These are phyloP conservation scores for Tilletia setariae DNA, from an alignment of 1,284 basidiomycete species.

Conservation along the genomic window DNA sequence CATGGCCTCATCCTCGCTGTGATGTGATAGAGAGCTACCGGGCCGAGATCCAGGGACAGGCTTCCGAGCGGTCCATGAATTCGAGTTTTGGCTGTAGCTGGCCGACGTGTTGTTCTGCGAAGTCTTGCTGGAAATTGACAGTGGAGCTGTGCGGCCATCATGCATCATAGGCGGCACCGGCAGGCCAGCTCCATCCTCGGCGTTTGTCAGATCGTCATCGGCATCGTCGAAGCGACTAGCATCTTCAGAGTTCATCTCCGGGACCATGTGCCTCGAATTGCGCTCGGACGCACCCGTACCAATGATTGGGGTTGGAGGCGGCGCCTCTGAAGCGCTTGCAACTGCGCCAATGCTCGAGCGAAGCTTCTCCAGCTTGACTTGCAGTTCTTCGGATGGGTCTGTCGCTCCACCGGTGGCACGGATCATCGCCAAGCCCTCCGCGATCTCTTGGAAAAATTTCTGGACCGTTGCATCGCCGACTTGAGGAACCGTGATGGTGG, in stretches of 20 bases:
- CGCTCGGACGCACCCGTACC: neutral
- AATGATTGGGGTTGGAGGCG: neutral
- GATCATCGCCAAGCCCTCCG: conserved; percentile 72
- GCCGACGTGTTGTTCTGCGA: conserved; percentile 22
- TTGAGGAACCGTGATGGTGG: conserved; percentile 51
- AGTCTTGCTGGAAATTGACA: conserved; percentile 32
- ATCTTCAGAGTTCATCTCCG: conserved; percentile 25
- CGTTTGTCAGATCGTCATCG: conserved; percentile 59
- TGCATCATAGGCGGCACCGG: conserved; percentile 33
- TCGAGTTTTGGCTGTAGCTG: conserved; percentile 16
- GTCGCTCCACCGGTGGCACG: conserved; percentile 39
- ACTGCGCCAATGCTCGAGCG: conserved; percentile 1
- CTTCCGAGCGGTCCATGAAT: conserved; percentile 1
- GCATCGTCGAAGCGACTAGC: conserved; percentile 61
- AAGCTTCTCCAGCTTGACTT: conserved; percentile 52
- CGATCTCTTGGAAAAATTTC: conserved; percentile 74
- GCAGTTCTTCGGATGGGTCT: conserved; percentile 57
- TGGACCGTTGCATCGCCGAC: conserved; percentile 70
- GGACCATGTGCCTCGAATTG: neutral
- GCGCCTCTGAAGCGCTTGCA: conserved; percentile 1
- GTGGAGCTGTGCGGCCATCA: conserved; percentile 46
- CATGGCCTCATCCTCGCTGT: neutral
- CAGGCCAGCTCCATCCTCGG: conserved; percentile 30
- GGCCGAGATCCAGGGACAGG: neutral
- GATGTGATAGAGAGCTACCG: neutral